Evolutionary conservation across 306 rosid species (phyloP).

Genomic region (Nissolia schottii): DNA sequence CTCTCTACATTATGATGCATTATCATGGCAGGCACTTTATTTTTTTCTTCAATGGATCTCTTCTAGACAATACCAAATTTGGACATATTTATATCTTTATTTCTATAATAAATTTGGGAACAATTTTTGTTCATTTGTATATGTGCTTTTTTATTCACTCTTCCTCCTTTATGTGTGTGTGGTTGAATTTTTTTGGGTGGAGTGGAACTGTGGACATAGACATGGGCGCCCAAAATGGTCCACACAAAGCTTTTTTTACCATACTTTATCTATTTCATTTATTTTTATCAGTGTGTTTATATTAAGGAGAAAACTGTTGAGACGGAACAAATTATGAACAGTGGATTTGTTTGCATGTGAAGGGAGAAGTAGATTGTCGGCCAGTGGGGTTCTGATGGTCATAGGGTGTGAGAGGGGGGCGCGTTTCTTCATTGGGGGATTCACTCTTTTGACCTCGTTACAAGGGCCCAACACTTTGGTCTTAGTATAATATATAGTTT

Average conservation of each 20-base stretch:
- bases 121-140: constrained; percentile 39
- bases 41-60: constrained; percentile 27
- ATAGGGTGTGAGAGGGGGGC: not conserved
- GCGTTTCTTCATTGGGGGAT: constrained; percentile 38
- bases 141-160: not conserved
- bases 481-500: too few relatives aligned
- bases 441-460: constrained; percentile 55
- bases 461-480: constrained; percentile 39
- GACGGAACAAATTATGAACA: constrained; percentile 3
- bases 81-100: constrained; percentile 51
- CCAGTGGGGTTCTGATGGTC: constrained; percentile 32
- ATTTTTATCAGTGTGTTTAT: not conserved
- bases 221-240: constrained; percentile 25
- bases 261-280: not conserved
- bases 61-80: constrained; percentile 52
- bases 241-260: constrained; percentile 5
- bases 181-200: constrained; percentile 9
- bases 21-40: constrained; percentile 29
- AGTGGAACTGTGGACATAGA: not conserved
- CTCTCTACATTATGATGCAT: constrained; percentile 27
- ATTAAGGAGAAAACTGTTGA: not conserved
- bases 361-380: constrained; percentile 49
- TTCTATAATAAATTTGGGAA: constrained; percentile 57
- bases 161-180: not conserved
- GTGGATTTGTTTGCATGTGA: constrained; percentile 61